Evolutionary conservation across 1,284 basidiomycete genomes (phyloP).

Genomic region (Chondrostereum purpureum): DNA sequence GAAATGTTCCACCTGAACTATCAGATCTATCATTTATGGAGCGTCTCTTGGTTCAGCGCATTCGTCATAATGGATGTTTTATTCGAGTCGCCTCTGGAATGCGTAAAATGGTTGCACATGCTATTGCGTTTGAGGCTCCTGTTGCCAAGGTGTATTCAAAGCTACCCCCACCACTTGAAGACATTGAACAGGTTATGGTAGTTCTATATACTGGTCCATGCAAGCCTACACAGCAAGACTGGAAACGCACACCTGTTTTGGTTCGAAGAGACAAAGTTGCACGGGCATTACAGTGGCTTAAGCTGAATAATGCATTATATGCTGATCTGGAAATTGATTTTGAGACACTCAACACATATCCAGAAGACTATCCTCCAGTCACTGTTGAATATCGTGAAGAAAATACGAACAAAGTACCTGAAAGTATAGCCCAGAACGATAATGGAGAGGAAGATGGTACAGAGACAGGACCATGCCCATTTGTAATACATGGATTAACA

Average conservation of each 20-base stretch:
- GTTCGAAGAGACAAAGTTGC: conserved; percentile 23
- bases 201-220: conserved; percentile 27
- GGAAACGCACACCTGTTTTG: conserved; percentile 27
- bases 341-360: conserved; percentile 26
- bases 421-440: conserved; percentile 21
- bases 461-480: conserved; percentile 24
- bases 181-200: conserved; percentile 31
- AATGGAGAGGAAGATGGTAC: conserved; percentile 24
- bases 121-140: conserved; percentile 27
- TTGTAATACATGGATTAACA: conserved; percentile 29
- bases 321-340: conserved; percentile 26
- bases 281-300: conserved; percentile 30
- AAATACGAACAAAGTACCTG: conserved; percentile 14
- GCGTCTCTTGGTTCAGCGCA: conserved; percentile 26
- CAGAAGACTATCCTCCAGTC: conserved; percentile 24
- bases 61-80: too few species aligned
- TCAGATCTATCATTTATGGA: conserved; percentile 24
- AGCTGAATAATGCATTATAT: conserved; percentile 31
- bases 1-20: conserved; percentile 25
- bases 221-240: conserved; percentile 26
- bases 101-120: conserved; percentile 29
- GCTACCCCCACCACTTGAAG: conserved; percentile 26
- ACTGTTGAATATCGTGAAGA: conserved; percentile 19
- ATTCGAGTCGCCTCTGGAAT: too few species aligned
- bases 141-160: conserved; percentile 24